A percentile compares a stretch with the other conserved stretches of the same genome.
Evolutionary conservation across 768 basidiomycete species (phyloP).

Genomic region (Collybiopsis confluens): DNA sequence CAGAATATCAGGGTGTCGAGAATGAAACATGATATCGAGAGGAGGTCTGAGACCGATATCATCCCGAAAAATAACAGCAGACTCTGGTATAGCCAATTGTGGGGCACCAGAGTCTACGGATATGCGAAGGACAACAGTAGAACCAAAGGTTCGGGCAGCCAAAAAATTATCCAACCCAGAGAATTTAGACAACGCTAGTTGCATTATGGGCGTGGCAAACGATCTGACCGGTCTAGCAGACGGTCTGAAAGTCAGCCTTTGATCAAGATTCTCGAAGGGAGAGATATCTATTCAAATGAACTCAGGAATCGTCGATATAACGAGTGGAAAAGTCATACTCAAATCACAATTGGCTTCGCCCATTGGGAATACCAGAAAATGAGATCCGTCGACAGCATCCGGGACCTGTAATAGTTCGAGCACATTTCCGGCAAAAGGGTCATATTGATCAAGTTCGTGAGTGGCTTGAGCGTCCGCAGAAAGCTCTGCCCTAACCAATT

Average conservation of each 20-base stretch:
- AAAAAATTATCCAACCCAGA: conserved; percentile 8
- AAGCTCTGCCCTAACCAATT: conserved; percentile 57
- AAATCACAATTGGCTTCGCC: conserved; percentile 56
- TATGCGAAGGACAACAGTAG: conserved; percentile 37
- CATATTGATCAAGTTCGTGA: conserved; percentile 37
- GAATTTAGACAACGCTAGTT: conserved; percentile 40
- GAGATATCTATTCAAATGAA: conserved; percentile 44
- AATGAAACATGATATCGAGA: conserved; percentile 43
- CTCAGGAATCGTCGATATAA: not conserved
- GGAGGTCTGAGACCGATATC: conserved; percentile 36
- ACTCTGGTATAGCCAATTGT: conserved; percentile 21
- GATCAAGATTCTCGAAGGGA: conserved; percentile 25
- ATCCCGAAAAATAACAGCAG: conserved; percentile 33
- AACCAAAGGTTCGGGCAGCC: conserved; percentile 30
- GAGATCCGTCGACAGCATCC: conserved; percentile 17
- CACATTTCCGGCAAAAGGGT: conserved; percentile 55
- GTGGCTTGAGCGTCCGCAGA: conserved; percentile 36
- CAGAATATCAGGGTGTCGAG: conserved; percentile 27
- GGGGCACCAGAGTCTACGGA: conserved; percentile 10
- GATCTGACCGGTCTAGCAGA: conserved; percentile 33
- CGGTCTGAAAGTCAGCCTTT: conserved; percentile 30
- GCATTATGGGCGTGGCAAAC: conserved; percentile 68
- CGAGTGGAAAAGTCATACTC: conserved; percentile 38
- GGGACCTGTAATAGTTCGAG: conserved; percentile 37
- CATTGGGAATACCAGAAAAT: conserved; percentile 55